Evolutionary conservation across 352 stramenopile genomes (phyloP).

Genomic region (Peronosclerospora sorghi): DNA sequence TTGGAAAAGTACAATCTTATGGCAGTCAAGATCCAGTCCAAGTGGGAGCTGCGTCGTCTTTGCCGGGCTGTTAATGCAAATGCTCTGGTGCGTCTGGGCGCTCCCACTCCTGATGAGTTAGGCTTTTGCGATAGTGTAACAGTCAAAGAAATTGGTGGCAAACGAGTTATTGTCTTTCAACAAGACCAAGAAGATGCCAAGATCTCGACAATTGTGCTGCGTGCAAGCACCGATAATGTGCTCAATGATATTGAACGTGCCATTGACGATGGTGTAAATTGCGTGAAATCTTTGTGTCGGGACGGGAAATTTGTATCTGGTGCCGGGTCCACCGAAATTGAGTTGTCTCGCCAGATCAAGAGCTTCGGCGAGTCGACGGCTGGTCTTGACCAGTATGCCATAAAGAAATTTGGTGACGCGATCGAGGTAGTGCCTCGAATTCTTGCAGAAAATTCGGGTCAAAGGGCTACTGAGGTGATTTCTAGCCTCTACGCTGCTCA

Average conservation of each 20-base stretch:
- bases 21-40: slow-evolving; percentile 94
- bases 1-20: slow-evolving; percentile 97
- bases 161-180: slow-evolving; percentile 93
- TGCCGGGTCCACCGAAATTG: slow-evolving; percentile 92
- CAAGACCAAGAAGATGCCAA: slow-evolving; percentile 91
- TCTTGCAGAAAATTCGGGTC: slow-evolving; percentile 96
- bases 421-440: slow-evolving; percentile 96
- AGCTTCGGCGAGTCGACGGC: slow-evolving; percentile 91
- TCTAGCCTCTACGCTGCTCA: slow-evolving; percentile 92
- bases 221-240: slow-evolving; percentile 91
- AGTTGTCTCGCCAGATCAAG: slow-evolving; percentile 91
- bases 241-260: slow-evolving; percentile 97
- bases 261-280: slow-evolving; percentile 97
- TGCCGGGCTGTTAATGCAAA: slow-evolving; percentile 95
- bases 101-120: slow-evolving; percentile 97
- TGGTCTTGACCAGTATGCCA: slow-evolving; percentile 98
- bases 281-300: slow-evolving; percentile 91
- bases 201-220: slow-evolving; percentile 94
- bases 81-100: slow-evolving; percentile 93
- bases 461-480: slow-evolving; percentile 90
- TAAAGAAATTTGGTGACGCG: slow-evolving; percentile 97
- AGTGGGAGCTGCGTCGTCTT: slow-evolving; percentile 97
- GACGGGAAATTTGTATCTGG: slow-evolving; percentile 93
- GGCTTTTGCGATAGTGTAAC: slow-evolving; percentile 89
- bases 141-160: slow-evolving; percentile 93